Evolutionary conservation across 2,329 filamentous ascomycete species (phyloP).

Genomic region (Trichoderma oligosporum): DNA sequence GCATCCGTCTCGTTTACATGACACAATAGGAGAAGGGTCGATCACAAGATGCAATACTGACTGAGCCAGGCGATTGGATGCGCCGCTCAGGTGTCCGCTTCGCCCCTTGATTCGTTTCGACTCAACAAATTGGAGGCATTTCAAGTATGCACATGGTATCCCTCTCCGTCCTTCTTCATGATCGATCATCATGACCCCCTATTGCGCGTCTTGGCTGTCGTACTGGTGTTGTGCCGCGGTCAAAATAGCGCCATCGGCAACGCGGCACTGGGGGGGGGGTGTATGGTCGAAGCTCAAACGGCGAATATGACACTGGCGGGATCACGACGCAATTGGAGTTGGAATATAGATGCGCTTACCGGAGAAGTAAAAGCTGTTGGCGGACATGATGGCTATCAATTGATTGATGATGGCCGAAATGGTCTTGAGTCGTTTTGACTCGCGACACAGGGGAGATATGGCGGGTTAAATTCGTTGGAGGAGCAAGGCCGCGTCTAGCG

Average conservation of each 20-base stretch:
- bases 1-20: constrained; percentile 32
- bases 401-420: constrained; percentile 7
- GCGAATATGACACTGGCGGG: not conserved
- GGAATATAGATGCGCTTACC: constrained; percentile 9
- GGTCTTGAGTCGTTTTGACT: constrained; percentile 14
- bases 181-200: not conserved
- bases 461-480: constrained; percentile 33
- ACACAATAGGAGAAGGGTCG: constrained; percentile 27
- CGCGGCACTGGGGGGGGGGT: not conserved
- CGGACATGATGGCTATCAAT: constrained; percentile 19
- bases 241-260: constrained; percentile 1
- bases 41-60: constrained; percentile 23
- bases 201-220: constrained; percentile 9
- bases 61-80: not conserved
- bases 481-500: constrained; percentile 30
- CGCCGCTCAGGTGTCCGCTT: not conserved
- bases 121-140: not conserved
- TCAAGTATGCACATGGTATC: not conserved
- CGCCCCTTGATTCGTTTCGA: constrained; percentile 10
- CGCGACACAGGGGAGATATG: constrained; percentile 16
- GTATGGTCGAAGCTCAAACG: not conserved
- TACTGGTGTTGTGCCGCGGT: not conserved
- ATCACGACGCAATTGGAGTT: not conserved
- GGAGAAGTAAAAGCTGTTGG: constrained; percentile 16
- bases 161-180: not conserved